phyloP scores from a whole-genome alignment of 108 stramenopile genomes.

The Parietichytrium sp. region DNA sequence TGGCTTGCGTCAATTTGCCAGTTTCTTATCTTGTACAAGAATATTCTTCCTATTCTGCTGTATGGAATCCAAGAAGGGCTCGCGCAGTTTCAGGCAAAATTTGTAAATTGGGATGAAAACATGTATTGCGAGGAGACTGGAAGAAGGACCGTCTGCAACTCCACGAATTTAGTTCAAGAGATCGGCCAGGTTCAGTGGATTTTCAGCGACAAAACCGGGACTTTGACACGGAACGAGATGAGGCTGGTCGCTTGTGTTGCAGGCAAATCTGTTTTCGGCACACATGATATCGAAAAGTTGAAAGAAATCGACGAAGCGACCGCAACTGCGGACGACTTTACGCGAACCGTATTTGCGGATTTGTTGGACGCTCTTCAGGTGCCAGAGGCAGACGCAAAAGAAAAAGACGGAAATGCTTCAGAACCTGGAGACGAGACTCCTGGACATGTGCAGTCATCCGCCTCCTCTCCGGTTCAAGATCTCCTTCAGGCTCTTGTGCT shows the following conservation, averaged over 20 bases:
- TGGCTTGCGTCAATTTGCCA: constrained; percentile 76
- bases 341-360: background rate
- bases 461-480: background rate
- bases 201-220: constrained; percentile 78
- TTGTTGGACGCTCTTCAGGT: no score
- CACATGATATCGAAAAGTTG: background rate
- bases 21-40: constrained; percentile 73
- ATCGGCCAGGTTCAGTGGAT: constrained; percentile 56
- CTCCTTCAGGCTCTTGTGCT: constrained; percentile 67
- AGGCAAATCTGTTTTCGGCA: background rate
- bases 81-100: constrained; percentile 58
- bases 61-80: constrained; percentile 68
- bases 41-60: constrained; percentile 67
- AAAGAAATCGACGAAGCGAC: background rate
- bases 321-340: background rate
- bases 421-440: no score
- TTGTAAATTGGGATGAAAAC: constrained; percentile 52
- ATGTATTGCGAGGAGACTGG: constrained; percentile 63
- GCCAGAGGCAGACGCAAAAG: no score
- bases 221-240: constrained; percentile 53
- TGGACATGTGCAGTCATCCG: no score
- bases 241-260: background rate
- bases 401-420: no score
- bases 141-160: constrained; percentile 54
- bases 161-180: constrained; percentile 58